Evolutionary conservation across 2,329 filamentous ascomycete species (phyloP).

Genomic region (Hymenoscyphus fraxineus): DNA sequence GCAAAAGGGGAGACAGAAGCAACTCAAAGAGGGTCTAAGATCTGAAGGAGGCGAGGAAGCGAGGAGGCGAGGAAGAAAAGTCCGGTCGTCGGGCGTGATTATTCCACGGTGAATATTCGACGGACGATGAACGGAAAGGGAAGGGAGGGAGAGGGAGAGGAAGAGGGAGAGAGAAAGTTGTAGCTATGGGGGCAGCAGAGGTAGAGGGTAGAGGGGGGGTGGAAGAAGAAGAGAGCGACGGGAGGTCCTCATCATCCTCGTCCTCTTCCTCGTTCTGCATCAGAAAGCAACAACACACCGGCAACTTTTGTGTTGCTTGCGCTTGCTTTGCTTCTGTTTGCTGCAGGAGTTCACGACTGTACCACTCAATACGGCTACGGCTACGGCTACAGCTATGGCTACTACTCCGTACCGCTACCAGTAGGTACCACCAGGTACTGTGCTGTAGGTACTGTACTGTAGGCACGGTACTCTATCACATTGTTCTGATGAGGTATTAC

Average conservation of each 20-base stretch:
- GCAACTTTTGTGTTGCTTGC: too few species aligned
- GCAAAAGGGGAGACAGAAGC: not conserved
- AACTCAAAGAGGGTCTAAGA: not conserved
- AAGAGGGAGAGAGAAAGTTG: not conserved
- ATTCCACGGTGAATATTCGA: constrained; percentile 18
- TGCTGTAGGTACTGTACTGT: too few species aligned
- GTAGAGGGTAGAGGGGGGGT: not conserved
- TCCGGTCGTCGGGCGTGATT: constrained; percentile 21
- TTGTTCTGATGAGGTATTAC: too few species aligned
- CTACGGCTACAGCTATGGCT: too few species aligned
- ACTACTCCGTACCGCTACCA: too few species aligned
- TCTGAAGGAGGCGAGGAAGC: not conserved
- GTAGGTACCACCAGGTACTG: too few species aligned
- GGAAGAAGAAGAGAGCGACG: not conserved
- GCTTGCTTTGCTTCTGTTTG: too few species aligned
- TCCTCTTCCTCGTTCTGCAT: too few species aligned
- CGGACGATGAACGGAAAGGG: constrained; percentile 1
- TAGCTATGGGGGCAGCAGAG: not conserved
- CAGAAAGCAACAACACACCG: too few species aligned
- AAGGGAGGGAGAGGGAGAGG: not conserved
- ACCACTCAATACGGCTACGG: too few species aligned
- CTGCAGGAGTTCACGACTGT: too few species aligned
- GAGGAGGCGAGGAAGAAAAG: not conserved
- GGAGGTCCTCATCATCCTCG: not conserved
- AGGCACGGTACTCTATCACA: too few species aligned